phyloP scores from a whole-genome alignment of 768 basidiomycete species.

The Leccinum uliginosum region DNA sequence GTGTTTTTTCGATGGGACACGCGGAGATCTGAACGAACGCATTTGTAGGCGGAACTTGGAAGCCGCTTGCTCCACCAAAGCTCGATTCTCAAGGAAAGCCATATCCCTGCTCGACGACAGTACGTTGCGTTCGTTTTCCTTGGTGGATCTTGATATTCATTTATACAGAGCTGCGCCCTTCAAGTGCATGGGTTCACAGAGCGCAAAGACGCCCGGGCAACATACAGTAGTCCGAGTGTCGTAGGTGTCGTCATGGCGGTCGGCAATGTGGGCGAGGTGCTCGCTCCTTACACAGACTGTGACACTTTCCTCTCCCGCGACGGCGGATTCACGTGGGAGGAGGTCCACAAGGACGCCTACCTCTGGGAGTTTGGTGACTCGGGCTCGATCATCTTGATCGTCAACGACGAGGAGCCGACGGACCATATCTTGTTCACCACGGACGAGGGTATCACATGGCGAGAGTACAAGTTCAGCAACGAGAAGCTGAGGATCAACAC shows the following conservation, averaged over 20 bases:
- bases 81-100: slow-evolving; percentile 67
- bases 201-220: slow-evolving; percentile 82
- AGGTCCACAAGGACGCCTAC: slow-evolving; percentile 97
- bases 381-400: slow-evolving; percentile 89
- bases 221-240: slow-evolving; percentile 88
- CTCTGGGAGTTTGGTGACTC: slow-evolving; percentile 99
- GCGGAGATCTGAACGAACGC: not conserved
- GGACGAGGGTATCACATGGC: slow-evolving; percentile 86
- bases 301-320: slow-evolving; percentile 97
- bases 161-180: slow-evolving; percentile 68
- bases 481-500: slow-evolving; percentile 68
- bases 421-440: slow-evolving; percentile 87
- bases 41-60: slow-evolving; percentile 77
- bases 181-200: slow-evolving; percentile 97
- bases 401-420: slow-evolving; percentile 91
- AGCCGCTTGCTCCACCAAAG: slow-evolving; percentile 68
- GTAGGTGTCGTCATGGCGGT: slow-evolving; percentile 94
- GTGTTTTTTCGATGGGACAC: slow-evolving; percentile 19
- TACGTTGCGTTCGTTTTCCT: slow-evolving; percentile 28
- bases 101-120: slow-evolving; percentile 70
- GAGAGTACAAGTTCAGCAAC: slow-evolving; percentile 74
- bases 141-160: not conserved
- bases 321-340: slow-evolving; percentile 97
- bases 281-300: slow-evolving; percentile 77
- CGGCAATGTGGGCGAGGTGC: slow-evolving; percentile 86